Evolutionary conservation across 768 basidiomycete species (phyloP).

Genomic region (Phylloporus sp.): DNA sequence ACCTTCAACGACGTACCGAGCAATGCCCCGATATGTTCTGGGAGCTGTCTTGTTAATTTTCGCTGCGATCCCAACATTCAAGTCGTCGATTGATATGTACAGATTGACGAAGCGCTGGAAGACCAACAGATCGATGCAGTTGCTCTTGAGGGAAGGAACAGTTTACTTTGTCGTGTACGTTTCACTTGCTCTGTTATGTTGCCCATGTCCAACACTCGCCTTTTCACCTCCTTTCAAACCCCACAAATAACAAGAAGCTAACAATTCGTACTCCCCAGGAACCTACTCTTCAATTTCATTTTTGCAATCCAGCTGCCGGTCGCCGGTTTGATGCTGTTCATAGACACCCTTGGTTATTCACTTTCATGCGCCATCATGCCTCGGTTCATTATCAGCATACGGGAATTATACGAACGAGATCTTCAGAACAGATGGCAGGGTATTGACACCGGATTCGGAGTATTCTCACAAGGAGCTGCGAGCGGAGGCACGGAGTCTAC

Average conservation of each 20-base stretch:
- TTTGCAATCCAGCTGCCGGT: neutral
- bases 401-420: constrained; percentile 2
- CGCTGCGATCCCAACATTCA: neutral
- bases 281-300: constrained; percentile 6
- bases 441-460: constrained; percentile 12
- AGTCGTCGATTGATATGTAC: neutral
- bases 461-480: neutral
- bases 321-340: neutral
- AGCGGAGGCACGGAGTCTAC: neutral
- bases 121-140: neutral
- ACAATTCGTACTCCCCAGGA: neutral
- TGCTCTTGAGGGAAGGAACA: constrained; percentile 7
- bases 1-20: neutral
- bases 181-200: neutral
- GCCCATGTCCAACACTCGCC: no score
- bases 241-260: neutral
- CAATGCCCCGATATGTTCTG: constrained; percentile 5
- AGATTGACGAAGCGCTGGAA: constrained; percentile 8
- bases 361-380: constrained; percentile 5
- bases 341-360: neutral
- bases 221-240: neutral
- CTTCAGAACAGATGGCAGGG: neutral
- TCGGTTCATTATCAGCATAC: constrained; percentile 15
- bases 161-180: constrained; percentile 14
- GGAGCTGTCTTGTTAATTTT: constrained; percentile 1